phyloP scores from a whole-genome alignment of 768 basidiomycete species.

The Lactifluus piperatus region DNA sequence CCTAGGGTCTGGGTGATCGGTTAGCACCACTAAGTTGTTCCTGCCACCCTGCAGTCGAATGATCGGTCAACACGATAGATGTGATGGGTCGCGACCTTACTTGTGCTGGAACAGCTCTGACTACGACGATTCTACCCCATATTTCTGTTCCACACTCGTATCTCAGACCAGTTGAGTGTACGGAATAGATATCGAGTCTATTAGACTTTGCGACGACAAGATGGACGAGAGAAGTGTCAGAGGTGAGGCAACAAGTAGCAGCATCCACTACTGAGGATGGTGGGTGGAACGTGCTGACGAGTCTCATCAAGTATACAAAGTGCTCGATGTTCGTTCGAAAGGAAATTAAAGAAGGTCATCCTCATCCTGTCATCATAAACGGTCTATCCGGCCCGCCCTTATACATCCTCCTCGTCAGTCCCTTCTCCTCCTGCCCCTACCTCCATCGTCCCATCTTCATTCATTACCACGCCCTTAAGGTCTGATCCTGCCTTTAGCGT shows the following conservation, averaged over 20 bases:
- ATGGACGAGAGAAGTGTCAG: slow-evolving; percentile 43
- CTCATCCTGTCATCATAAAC: too few species aligned
- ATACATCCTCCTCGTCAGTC: neutral
- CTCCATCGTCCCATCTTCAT: slow-evolving; percentile 57
- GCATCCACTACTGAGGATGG: slow-evolving; percentile 67
- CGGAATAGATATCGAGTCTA: slow-evolving; percentile 58
- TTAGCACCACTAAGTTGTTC: slow-evolving; percentile 54
- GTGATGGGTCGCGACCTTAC: slow-evolving; percentile 30
- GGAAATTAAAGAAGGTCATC: too few species aligned
- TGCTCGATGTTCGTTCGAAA: neutral
- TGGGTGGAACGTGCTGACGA: slow-evolving; percentile 69
- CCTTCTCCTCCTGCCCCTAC: slow-evolving; percentile 8
- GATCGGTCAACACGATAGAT: neutral
- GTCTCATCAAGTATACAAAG: slow-evolving; percentile 34
- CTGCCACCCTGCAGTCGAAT: slow-evolving; percentile 3
- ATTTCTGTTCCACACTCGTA: slow-evolving; percentile 53
- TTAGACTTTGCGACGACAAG: slow-evolving; percentile 63
- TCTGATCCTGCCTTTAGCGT: slow-evolving; percentile 24
- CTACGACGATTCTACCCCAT: slow-evolving; percentile 55
- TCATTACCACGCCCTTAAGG: slow-evolving; percentile 33
- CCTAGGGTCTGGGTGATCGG: slow-evolving; percentile 71
- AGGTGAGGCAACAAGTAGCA: slow-evolving; percentile 54
- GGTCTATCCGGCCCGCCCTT: too few species aligned
- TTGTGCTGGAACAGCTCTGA: slow-evolving; percentile 46
- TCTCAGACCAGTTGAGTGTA: slow-evolving; percentile 50